Conservation (phyloP, 108 stramenopile genomes). For the Nannochloropsis salina region DNA sequence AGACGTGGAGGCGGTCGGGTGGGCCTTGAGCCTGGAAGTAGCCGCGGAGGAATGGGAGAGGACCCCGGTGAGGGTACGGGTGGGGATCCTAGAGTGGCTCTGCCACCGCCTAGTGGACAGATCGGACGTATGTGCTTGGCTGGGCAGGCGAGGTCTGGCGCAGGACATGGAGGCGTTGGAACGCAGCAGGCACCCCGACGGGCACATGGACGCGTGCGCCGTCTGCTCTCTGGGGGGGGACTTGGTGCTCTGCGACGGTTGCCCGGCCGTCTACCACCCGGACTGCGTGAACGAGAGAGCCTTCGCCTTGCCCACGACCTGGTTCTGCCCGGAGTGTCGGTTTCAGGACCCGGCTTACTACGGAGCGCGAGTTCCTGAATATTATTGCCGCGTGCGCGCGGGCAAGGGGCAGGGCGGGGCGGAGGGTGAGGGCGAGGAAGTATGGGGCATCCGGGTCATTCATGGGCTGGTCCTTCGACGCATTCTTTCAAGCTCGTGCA, state of each 20-base stretch:
- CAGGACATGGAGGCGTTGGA: background rate
- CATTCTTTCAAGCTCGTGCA: background rate
- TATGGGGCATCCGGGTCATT: background rate
- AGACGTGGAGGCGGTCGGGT: background rate
- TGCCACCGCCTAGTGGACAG: background rate
- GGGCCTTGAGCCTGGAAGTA: background rate
- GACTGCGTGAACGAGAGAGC: background rate
- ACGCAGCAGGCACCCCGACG: background rate
- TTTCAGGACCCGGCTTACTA: background rate
- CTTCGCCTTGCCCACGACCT: background rate
- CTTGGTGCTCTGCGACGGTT: background rate
- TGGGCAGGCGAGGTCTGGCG: background rate
- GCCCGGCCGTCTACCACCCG: background rate
- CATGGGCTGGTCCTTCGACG: background rate
- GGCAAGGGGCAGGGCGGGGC: background rate
- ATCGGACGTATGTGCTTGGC: background rate
- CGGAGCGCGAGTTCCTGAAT: background rate
- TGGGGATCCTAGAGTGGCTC: background rate
- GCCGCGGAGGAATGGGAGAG: slow-evolving; percentile 2
- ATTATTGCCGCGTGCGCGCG: background rate
- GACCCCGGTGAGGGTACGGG: background rate
- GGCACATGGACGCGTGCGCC: slow-evolving; percentile 1
- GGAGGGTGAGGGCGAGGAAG: background rate
- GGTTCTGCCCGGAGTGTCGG: slow-evolving; percentile 1
- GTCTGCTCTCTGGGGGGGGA: background rate